Base-by-base conservation (phyloP, 2,329 filamentous ascomycete species). In the Pseudocercospora pini-densiflorae region DNA sequence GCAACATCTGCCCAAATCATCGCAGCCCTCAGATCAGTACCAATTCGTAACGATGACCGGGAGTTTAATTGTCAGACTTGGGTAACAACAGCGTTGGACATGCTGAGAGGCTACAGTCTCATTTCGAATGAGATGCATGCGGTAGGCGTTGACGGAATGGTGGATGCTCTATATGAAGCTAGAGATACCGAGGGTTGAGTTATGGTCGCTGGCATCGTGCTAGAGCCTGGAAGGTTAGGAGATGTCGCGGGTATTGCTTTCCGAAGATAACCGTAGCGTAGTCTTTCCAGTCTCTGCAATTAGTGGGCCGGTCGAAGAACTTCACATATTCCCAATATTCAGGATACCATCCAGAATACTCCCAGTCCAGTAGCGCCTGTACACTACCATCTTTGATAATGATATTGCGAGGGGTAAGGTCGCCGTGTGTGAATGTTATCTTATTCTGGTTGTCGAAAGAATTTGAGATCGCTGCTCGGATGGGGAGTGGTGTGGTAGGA, bases 261-360 rank as follows among this genome's bases (percentile, higher is more conserved):
- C 60, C 62, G 29, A 68, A 64, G 12, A 69, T 64, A 21, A 40
- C 9, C 6, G 49, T 29, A 14, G 66, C 66, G 19, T 36, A 64
- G 10, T 68, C 36, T 40, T 71, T 66, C 66, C 66, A 68, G 58
- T 66, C 66, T 14, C 47, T 64, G 45, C 64, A 65, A 23, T 33
- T 23, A 1, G 66, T 68, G n/a, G 47, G 58, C 12, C 63, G 60
- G 3, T 68, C 68, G 19, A 70, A 70, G 60, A 70, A 70, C 33
- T 71, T 71, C 27, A 69, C 61, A 31, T 70, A 73, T 45, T 73
- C 68, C 62, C 65, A 73, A 45, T 71, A 67, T 45, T 72, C 70
- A n/a, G 71, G 70, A 47, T 67, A 71, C 67, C 67, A 71, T 19
- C 71, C 68, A 57, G 67, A 53, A 14, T 51, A 67, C 54, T 73